phyloP scores from a whole-genome alignment of 305 asterid genomes.

The Lippia alba region DNA sequence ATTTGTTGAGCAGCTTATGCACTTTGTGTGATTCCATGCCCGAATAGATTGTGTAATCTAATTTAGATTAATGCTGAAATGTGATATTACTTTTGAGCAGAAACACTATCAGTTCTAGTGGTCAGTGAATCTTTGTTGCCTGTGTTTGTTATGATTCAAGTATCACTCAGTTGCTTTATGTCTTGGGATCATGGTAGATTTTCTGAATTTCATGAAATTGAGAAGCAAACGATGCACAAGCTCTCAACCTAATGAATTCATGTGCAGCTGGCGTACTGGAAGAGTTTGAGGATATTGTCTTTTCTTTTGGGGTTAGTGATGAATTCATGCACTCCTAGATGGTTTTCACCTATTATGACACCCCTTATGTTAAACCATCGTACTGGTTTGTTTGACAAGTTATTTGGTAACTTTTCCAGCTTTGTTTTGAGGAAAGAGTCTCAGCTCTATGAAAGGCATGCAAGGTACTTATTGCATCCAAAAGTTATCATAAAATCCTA shows the following conservation, averaged over 20 bases:
- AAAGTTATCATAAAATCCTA: no score
- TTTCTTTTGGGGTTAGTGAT: conserved; percentile 89
- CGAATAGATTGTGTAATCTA: no score
- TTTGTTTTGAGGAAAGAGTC: conserved; percentile 82
- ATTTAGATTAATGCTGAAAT: no score
- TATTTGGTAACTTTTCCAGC: conserved; percentile 50
- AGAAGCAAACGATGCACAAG: conserved; percentile 82
- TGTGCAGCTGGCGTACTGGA: conserved; percentile 73
- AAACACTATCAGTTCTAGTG: neutral
- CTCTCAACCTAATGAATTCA: conserved; percentile 81
- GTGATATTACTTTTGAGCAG: neutral
- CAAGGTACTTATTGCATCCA: conserved; percentile 54
- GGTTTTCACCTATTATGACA: conserved; percentile 26
- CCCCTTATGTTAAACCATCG: conserved; percentile 20
- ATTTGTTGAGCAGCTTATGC: no score
- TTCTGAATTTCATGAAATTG: conserved; percentile 73
- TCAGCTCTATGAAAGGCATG: conserved; percentile 60
- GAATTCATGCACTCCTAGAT: conserved; percentile 68
- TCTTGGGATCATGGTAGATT: conserved; percentile 49
- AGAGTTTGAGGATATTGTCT: conserved; percentile 73
- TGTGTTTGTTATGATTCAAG: neutral
- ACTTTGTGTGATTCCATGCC: no score
- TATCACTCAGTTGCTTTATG: neutral
- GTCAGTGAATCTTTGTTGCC: no score
- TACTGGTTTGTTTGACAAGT: conserved; percentile 29